Evolutionary conservation across 2,329 filamentous ascomycete species (phyloP).

Genomic region (Nemania abortiva): DNA sequence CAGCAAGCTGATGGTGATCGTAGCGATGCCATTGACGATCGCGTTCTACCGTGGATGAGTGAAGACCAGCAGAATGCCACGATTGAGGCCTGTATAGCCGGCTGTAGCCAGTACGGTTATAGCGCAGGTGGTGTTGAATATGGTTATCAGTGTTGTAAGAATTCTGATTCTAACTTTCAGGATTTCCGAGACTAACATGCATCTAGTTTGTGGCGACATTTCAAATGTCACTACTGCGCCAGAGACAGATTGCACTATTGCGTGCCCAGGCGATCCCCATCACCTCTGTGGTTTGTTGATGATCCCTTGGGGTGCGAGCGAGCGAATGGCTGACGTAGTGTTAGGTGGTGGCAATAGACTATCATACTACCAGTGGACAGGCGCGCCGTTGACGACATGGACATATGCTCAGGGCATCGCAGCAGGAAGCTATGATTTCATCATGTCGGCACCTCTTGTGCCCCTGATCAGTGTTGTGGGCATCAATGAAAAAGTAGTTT

Average conservation of each 20-base stretch:
- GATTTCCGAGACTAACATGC: conserved; percentile 6
- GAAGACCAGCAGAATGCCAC: conserved; percentile 56
- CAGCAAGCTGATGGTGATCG: conserved; percentile 10
- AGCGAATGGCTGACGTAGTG: conserved; percentile 9
- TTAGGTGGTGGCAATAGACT: conserved; percentile 56
- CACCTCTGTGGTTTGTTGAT: conserved; percentile 52
- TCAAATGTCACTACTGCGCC: conserved; percentile 48
- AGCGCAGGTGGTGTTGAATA: conserved; percentile 59
- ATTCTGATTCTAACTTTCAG: neutral
- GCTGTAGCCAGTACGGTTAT: conserved; percentile 58
- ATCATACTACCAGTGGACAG: conserved; percentile 63
- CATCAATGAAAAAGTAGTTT: conserved; percentile 66
- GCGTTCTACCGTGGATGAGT: conserved; percentile 55
- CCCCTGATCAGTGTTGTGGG: conserved; percentile 65
- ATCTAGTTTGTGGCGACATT: conserved; percentile 54
- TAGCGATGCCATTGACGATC: conserved; percentile 43
- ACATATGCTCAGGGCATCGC: conserved; percentile 60
- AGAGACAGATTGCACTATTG: conserved; percentile 56
- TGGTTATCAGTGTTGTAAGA: conserved; percentile 56
- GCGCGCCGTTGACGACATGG: conserved; percentile 61
- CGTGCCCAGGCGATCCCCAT: conserved; percentile 53
- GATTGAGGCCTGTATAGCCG: conserved; percentile 56
- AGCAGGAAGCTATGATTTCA: conserved; percentile 65
- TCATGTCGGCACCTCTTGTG: conserved; percentile 65
- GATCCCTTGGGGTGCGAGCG: neutral